Conservation (phyloP, 345 rosid genomes). For the Hibiscus tridactylites region DNA sequence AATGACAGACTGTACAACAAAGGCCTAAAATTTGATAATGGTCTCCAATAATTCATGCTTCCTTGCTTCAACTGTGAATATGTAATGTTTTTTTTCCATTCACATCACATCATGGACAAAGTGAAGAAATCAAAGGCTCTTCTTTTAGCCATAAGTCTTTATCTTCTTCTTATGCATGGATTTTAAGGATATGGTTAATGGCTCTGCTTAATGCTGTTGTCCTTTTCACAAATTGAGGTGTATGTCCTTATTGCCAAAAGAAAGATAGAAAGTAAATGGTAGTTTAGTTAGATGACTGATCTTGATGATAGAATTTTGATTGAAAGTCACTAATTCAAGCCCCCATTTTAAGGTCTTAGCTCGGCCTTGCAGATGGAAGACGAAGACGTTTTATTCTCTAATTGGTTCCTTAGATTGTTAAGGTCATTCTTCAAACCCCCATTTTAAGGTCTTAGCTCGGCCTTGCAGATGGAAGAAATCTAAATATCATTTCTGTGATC, state of each 20-base stretch:
- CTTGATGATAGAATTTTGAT: conserved; percentile 25
- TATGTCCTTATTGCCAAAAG: neutral
- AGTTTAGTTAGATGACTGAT: conserved; percentile 23
- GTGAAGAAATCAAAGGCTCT: neutral
- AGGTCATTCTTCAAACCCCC: too few relatives aligned
- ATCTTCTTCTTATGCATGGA: conserved; percentile 11
- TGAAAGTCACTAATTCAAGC: conserved; percentile 28
- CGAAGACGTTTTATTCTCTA: neutral
- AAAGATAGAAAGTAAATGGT: conserved; percentile 2
- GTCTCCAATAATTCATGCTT: conserved; percentile 13
- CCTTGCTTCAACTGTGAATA: conserved; percentile 5
- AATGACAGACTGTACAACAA: neutral
- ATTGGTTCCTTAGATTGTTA: neutral
- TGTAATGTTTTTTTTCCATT: neutral
- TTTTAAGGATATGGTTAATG: conserved; percentile 9
- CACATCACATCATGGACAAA: neutral
- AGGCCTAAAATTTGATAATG: conserved; percentile 15
- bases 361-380: neutral
- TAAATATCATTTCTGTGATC: neutral
- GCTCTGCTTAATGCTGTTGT: conserved; percentile 14
- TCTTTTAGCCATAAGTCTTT: neutral
- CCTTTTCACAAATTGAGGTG: neutral
- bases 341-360: conserved; percentile 5
- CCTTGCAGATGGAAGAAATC: neutral
- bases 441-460: neutral